Evolutionary conservation across 495 filamentous ascomycete genomes (phyloP).

Genomic region (Xylaria acuta): DNA sequence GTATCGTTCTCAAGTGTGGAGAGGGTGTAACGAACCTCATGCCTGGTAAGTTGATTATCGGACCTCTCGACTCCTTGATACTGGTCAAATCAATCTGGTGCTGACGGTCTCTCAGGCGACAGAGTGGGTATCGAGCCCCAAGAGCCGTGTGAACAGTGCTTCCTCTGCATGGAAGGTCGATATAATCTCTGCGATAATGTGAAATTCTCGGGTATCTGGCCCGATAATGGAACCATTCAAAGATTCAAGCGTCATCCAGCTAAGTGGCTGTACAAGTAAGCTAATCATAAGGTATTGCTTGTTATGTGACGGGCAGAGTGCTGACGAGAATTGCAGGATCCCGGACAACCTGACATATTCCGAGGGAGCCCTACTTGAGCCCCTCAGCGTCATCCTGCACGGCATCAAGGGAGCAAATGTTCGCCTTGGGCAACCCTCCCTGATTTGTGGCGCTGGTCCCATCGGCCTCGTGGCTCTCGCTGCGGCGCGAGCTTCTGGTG

Average conservation of each 20-base stretch:
- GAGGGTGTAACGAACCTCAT: conserved; percentile 50
- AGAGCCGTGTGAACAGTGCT: conserved; percentile 54
- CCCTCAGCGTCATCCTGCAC: conserved; percentile 55
- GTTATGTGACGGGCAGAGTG: neutral
- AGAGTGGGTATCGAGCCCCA: conserved; percentile 58
- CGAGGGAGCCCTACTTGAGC: conserved; percentile 59
- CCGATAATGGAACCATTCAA: conserved; percentile 62
- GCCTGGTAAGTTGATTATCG: conserved; percentile 38
- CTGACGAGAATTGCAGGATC: conserved; percentile 35
- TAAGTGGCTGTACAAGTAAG: conserved; percentile 54
- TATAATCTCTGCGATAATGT: conserved; percentile 59
- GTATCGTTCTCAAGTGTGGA: conserved; percentile 53
- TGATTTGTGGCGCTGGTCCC: conserved; percentile 58
- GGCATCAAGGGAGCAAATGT: conserved; percentile 50
- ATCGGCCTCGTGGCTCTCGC: conserved; percentile 59
- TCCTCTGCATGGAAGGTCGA: conserved; percentile 51
- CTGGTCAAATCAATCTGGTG: neutral
- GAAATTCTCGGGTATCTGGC: conserved; percentile 63
- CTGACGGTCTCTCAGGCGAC: conserved; percentile 45
- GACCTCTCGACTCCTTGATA: conserved; percentile 4
- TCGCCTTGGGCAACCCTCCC: conserved; percentile 45
- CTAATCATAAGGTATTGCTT: neutral
- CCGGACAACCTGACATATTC: conserved; percentile 50
- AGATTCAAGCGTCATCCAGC: conserved; percentile 65
- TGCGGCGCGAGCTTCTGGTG: conserved; percentile 64